Base-by-base conservation (phyloP, 331 rosid species). In the Dryas integrifolia region DNA sequence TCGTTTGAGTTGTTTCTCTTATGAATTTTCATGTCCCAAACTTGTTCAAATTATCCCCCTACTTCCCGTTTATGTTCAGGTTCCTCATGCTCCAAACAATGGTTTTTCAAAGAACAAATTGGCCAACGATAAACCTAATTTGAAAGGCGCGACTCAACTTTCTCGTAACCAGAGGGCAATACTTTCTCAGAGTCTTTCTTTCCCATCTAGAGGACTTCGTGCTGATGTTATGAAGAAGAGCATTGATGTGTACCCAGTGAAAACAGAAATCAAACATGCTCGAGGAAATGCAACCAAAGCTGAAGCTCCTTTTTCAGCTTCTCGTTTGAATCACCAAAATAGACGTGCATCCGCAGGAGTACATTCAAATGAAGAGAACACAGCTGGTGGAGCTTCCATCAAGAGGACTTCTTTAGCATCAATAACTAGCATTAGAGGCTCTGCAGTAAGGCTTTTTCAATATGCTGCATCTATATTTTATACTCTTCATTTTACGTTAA, bases 141-240 rank as follows among this genome's bases (percentile, higher is more conserved):
- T 70, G 83, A 89, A 83, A 72, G 78, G 79, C 16, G 13, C 82
- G 47, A 70, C 77, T 30, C 81, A 78, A 16, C 41, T 82, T 60
- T 58, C 90, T 75, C 86, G 79, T 24, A 84, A 65, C 66, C 90
- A 77, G 24, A 81, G 82, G 74, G 77, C 76, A 69, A 55, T 63
- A 44, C 83, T 88, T 70, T 86, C 96, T 68, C 96, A 89, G 79
- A 95, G 97, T 77, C 86, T 85, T 65, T 83, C 96, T 21, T 86
- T 91, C 68, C 97, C 97, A 9, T 48, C 89, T 15, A 91, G 79
- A 82, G 73, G 87, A 73, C 73, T 80, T 74, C 53, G 67, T 68
- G 80, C 72, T 24, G 95, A 87, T 58, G 75, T 72, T 55, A 75
- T 85, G 84, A 92, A 84, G 84, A 91, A 89, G 81, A 94, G 88